Base-by-base conservation (phyloP, 768 basidiomycete species). In the Agaricus sinodeliciosus region DNA sequence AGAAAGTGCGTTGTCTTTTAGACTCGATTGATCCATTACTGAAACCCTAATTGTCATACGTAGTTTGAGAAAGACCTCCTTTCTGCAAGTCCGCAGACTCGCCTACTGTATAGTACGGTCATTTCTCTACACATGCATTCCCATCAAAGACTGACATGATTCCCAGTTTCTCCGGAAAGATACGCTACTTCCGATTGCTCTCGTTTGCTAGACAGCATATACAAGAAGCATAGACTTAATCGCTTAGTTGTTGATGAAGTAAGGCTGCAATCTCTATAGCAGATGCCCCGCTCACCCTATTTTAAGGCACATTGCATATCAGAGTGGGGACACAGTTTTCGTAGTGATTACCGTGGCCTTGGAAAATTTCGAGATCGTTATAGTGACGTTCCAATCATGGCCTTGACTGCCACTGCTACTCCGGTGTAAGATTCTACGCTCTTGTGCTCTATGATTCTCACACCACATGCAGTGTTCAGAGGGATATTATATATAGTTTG, bases 321-420 rank as follows among this genome's bases (percentile, higher is more conserved):
- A 16, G 89, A 90, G 73, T 91, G 88, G 90, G 88, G 87, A 0
- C 87, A 90, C 44, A 82, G 89, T 59, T 90, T 90, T 62, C 80
- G 90, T 22, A 73, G 65, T 28, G 84, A 89, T 40, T 93, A 91
- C 61, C 72, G 89, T 41, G 76, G 72, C 22, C 73, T 94, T 19
- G 90, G 90, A 4, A 63, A 69, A 36, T 87, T 94, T 63, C 79
- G 90, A 1, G 71, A 78, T 35, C 73, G 71, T 26, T 91, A 84
- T 60, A 76, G 77, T 1, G 70, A 75, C 51, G 78, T 92, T 3
- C 90, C 91, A 0, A 84, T 94, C 58, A 93, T 91, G 87, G 90
- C 90, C 3, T 67, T 93, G 36, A 93, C 90, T 0, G 90, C 90
- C 1, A 90, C 87, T 12, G 90, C 90, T 2, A 93, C 90, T 5